Evolutionary conservation across 1,284 basidiomycete species (phyloP).

Genomic region (Cerrena zonata): DNA sequence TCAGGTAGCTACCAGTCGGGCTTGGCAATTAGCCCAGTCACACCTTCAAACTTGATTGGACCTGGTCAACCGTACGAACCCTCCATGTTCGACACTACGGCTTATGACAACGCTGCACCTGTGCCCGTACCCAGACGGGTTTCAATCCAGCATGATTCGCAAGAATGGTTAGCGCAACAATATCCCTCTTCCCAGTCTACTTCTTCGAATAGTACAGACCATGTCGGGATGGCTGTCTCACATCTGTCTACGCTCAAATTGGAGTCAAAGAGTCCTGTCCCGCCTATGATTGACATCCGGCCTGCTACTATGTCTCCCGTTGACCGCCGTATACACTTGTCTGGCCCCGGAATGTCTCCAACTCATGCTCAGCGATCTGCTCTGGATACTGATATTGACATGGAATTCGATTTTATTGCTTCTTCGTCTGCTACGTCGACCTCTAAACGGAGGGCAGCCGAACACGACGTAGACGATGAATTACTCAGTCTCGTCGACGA

Average conservation of each 20-base stretch:
- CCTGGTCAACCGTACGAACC: neutral
- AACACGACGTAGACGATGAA: constrained; percentile 66
- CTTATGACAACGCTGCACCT: no score
- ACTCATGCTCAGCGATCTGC: neutral
- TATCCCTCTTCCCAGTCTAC: constrained; percentile 22
- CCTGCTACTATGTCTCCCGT: neutral
- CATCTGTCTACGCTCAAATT: neutral
- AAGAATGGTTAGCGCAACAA: constrained; percentile 56
- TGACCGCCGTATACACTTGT: neutral
- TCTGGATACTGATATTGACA: constrained; percentile 18
- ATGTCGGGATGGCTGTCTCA: neutral
- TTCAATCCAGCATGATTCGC: constrained; percentile 29
- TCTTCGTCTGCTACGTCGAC: constrained; percentile 20
- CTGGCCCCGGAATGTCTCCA: neutral
- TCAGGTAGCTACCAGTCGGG: neutral
- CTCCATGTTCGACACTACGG: neutral
- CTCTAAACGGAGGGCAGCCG: constrained; percentile 32
- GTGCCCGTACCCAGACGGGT: neutral
- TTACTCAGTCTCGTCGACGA: constrained; percentile 58
- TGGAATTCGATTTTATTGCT: constrained; percentile 18
- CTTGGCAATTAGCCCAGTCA: neutral
- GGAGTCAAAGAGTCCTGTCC: neutral
- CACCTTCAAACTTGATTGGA: neutral
- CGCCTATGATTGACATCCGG: neutral
- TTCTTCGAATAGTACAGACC: neutral